Conservation (phyloP, 208 protist genomes). For the Acanthamoeba culbertsoni region DNA sequence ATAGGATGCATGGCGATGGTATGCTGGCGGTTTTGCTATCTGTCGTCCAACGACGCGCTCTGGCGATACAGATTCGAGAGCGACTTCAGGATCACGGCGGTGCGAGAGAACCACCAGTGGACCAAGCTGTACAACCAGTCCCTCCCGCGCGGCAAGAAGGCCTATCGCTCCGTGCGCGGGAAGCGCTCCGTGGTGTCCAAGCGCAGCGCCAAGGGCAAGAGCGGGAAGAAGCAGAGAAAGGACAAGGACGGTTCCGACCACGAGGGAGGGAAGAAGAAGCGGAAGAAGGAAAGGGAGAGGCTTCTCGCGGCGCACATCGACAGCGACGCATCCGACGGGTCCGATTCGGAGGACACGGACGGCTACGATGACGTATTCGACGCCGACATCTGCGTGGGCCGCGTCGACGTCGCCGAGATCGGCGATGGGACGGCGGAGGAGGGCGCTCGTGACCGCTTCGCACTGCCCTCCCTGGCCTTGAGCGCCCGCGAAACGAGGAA, state of each 20-base stretch:
- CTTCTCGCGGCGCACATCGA: not conserved
- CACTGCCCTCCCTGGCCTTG: not conserved
- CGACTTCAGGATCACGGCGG: not conserved
- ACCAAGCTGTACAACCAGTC: not conserved
- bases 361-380: not conserved
- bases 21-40: not conserved
- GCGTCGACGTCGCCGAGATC: not conserved
- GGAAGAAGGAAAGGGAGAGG: not conserved
- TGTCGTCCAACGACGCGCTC: not conserved
- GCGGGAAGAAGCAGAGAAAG: not conserved
- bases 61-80: not conserved
- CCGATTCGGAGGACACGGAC: not conserved
- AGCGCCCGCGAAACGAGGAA: not conserved
- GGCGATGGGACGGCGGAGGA: not conserved
- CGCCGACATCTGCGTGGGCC: not conserved
- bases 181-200: not conserved
- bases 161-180: not conserved
- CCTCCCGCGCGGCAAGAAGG: not conserved
- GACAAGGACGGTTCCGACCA: not conserved
- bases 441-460: not conserved
- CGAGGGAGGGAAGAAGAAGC: no score
- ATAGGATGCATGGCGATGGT: not conserved
- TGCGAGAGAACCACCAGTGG: constrained; percentile 23
- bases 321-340: not conserved
- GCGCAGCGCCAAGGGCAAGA: not conserved